Percentiles rank a stretch among this genome's conserved stretches.
Conservation (phyloP, 495 filamentous ascomycete genomes). For the Neurospora africana region DNA sequence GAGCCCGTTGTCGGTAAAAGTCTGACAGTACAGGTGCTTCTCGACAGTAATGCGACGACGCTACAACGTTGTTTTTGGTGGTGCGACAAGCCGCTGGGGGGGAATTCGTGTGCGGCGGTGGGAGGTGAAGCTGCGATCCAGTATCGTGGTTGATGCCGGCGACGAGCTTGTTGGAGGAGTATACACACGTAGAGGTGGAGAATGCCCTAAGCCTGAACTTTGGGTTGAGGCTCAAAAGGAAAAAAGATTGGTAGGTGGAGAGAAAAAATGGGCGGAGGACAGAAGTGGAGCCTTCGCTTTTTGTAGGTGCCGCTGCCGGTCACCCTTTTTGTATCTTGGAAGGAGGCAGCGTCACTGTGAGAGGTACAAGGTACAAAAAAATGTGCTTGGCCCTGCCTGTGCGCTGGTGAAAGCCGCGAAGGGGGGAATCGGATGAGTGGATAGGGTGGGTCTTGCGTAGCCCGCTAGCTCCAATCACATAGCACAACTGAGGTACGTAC, state of each 20-base stretch:
- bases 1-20: background rate
- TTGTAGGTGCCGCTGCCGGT: background rate
- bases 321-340: slow-evolving; percentile 2
- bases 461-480: background rate
- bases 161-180: slow-evolving; percentile 1
- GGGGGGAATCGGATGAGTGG: background rate
- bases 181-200: slow-evolving; percentile 16
- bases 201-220: slow-evolving; percentile 21
- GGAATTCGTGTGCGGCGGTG: background rate
- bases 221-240: slow-evolving; percentile 24
- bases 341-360: slow-evolving; percentile 1
- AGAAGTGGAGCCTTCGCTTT: slow-evolving; percentile 2
- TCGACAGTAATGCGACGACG: background rate
- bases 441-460: background rate
- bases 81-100: background rate
- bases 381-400: background rate
- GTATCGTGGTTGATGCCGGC: slow-evolving; percentile 3
- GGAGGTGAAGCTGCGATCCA: slow-evolving; percentile 12
- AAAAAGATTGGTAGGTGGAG: slow-evolving; percentile 25
- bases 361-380: background rate
- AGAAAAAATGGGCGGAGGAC: slow-evolving; percentile 24
- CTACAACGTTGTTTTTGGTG: background rate
- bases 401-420: background rate
- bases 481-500: background rate
- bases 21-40: background rate